Percentiles rank a stretch among this genome's conserved stretches.
phyloP scores from a whole-genome alignment of 2,329 filamentous ascomycete species.

The Tolypocladium paradoxum region DNA sequence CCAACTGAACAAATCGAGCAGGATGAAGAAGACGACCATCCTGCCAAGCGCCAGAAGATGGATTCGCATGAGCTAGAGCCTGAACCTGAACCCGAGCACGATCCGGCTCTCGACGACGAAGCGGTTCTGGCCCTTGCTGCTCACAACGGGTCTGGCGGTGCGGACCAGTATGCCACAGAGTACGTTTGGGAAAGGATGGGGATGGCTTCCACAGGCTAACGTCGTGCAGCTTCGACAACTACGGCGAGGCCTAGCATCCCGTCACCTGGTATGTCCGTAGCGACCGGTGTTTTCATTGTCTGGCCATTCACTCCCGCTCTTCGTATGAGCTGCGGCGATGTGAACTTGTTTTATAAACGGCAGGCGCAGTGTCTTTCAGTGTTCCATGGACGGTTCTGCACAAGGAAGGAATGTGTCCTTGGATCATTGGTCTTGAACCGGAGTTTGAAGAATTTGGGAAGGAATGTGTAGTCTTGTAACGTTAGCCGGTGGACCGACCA shows the following conservation, averaged over 20 bases:
- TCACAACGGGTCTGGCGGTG: conserved; percentile 25
- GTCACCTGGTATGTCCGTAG: not conserved
- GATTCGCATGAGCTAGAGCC: conserved; percentile 13
- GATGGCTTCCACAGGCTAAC: not conserved
- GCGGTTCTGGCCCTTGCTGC: conserved; percentile 36
- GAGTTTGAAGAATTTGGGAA: not conserved
- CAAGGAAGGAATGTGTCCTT: not conserved
- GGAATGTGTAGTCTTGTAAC: not conserved
- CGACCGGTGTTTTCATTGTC: not conserved
- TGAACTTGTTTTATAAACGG: not conserved
- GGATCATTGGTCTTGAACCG: not conserved
- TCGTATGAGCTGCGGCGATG: not conserved
- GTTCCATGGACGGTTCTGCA: not conserved
- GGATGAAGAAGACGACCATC: conserved; percentile 21
- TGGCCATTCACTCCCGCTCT: not conserved
- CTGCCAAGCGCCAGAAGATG: conserved; percentile 29
- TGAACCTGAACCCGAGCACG: conserved; percentile 17
- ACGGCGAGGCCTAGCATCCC: conserved; percentile 25
- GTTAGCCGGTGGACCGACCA: not conserved
- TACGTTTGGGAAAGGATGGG: conserved; percentile 16
- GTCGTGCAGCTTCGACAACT: conserved; percentile 24
- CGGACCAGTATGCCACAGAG: conserved; percentile 31
- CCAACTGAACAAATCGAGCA: conserved; percentile 11
- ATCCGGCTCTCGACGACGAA: conserved; percentile 32
- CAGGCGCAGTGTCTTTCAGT: not conserved